Evolutionary conservation across 225 moss, liverwort and hornwort species (phyloP).

Genomic region (Physcomitrium patens): DNA sequence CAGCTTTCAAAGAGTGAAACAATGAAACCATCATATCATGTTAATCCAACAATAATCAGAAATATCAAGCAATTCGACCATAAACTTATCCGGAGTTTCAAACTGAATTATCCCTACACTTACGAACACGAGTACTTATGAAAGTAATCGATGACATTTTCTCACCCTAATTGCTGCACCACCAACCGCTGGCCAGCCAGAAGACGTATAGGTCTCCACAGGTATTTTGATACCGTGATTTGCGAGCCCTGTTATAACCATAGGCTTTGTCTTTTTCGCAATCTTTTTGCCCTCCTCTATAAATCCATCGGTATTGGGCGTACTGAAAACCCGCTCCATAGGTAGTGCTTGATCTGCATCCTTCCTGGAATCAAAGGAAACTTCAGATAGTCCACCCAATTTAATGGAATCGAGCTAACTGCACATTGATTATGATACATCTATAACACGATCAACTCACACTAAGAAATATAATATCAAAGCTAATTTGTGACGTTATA

Average conservation of each 20-base stretch:
- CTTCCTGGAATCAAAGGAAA: conserved; percentile 50
- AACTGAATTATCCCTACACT: not conserved
- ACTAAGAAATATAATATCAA: not conserved
- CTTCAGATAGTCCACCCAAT: conserved; percentile 8
- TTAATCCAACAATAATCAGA: not conserved
- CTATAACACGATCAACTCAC: not conserved
- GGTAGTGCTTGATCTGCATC: conserved; percentile 62
- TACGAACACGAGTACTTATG: not conserved
- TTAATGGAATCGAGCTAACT: not conserved
- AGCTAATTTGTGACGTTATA: too few species aligned
- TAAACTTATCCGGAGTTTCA: not conserved
- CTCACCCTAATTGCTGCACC: conserved; percentile 74
- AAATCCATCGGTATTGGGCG: conserved; percentile 77
- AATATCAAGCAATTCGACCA: conserved; percentile 5
- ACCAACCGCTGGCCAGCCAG: conserved; percentile 95
- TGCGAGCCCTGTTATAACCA: conserved; percentile 71
- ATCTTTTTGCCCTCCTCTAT: conserved; percentile 85
- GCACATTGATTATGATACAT: not conserved
- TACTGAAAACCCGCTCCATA: conserved; percentile 76
- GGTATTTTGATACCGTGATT: conserved; percentile 71
- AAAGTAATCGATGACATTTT: conserved; percentile 3
- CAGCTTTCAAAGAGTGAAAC: conserved; percentile 17
- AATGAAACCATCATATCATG: conserved; percentile 10
- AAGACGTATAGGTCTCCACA: conserved; percentile 80
- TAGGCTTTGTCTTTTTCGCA: conserved; percentile 92